A percentile compares a stretch with the other conserved stretches of the same genome.
These are phyloP conservation scores for Leucogyrophana mollusca DNA, from an alignment of 768 basidiomycete species.

Conservation along the genomic window DNA sequence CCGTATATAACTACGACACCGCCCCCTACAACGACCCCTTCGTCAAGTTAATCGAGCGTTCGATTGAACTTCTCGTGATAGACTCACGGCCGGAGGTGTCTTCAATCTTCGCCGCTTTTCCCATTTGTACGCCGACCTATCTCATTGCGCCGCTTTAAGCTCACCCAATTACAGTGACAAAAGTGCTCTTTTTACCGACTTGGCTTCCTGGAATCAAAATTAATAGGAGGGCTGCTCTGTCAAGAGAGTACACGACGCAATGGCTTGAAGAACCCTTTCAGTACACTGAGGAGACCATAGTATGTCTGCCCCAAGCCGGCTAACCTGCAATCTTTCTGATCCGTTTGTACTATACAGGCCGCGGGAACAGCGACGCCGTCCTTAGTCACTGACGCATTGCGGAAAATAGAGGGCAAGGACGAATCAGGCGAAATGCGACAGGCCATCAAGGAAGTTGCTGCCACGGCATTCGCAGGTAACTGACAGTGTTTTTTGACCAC, in stretches of 20 bases:
- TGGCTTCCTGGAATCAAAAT: slow-evolving; percentile 31
- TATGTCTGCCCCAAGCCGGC: slow-evolving; percentile 3
- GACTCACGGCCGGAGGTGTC: neutral
- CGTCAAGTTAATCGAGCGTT: neutral
- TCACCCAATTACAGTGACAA: neutral
- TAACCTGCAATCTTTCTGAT: too few species aligned
- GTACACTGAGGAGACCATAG: slow-evolving; percentile 23
- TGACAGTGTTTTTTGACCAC: neutral
- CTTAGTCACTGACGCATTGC: neutral
- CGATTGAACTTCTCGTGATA: neutral
- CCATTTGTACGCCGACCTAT: neutral
- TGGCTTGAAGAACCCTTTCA: slow-evolving; percentile 22
- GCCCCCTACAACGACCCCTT: neutral
- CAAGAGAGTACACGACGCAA: slow-evolving; percentile 12
- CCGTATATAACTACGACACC: neutral
- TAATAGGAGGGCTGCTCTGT: slow-evolving; percentile 18
- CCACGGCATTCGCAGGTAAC: neutral
- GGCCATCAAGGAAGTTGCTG: neutral
- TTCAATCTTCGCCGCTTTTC: neutral
- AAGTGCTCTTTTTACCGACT: slow-evolving; percentile 20
- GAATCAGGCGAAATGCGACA: slow-evolving; percentile 8
- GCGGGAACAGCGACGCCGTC: neutral
- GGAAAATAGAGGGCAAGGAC: neutral
- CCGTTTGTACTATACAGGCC: too few species aligned
- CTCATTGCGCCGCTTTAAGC: neutral